Conservation (phyloP, 257 asterid genomes). For the Cinchona pubescens region DNA sequence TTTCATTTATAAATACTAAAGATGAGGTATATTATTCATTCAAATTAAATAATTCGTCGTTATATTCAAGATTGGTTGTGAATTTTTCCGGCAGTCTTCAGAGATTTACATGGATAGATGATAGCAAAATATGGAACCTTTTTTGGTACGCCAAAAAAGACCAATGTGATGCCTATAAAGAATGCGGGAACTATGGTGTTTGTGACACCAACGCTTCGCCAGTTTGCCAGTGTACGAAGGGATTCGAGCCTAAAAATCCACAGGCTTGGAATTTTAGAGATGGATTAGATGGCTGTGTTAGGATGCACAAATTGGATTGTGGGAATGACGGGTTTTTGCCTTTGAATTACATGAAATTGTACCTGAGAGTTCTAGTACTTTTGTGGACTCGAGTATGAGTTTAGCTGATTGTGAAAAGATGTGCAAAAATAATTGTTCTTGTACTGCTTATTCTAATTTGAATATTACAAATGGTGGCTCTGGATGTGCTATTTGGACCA, state of each 20-base stretch:
- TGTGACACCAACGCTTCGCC: slow-evolving; percentile 77
- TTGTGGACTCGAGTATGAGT: slow-evolving; percentile 41
- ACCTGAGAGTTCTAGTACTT: slow-evolving; percentile 63
- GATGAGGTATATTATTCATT: slow-evolving; percentile 48
- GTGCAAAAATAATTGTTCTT: slow-evolving; percentile 67
- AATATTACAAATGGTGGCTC: slow-evolving; percentile 49
- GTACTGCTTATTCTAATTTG: slow-evolving; percentile 56
- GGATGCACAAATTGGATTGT: slow-evolving; percentile 47
- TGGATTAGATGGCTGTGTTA: slow-evolving; percentile 72
- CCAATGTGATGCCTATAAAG: slow-evolving; percentile 68
- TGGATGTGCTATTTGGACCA: slow-evolving; percentile 78
- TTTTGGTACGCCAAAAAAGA: slow-evolving; percentile 87
- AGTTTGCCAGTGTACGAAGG: slow-evolving; percentile 59
- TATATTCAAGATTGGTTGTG: slow-evolving; percentile 54
- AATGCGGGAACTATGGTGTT: slow-evolving; percentile 67
- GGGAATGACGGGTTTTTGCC: slow-evolving; percentile 43
- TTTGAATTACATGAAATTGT: slow-evolving; percentile 54
- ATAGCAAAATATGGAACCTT: slow-evolving; percentile 45
- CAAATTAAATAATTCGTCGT: slow-evolving; percentile 35
- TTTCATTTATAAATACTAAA: slow-evolving; percentile 33
- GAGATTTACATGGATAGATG: slow-evolving; percentile 61
- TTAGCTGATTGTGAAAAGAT: slow-evolving; percentile 42
- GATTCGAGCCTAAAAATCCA: slow-evolving; percentile 54
- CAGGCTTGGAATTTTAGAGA: slow-evolving; percentile 74
- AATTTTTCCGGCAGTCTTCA: slow-evolving; percentile 37